phyloP scores from a whole-genome alignment of 1,284 basidiomycete genomes.

The Cutaneotrichosporon dermatis region DNA sequence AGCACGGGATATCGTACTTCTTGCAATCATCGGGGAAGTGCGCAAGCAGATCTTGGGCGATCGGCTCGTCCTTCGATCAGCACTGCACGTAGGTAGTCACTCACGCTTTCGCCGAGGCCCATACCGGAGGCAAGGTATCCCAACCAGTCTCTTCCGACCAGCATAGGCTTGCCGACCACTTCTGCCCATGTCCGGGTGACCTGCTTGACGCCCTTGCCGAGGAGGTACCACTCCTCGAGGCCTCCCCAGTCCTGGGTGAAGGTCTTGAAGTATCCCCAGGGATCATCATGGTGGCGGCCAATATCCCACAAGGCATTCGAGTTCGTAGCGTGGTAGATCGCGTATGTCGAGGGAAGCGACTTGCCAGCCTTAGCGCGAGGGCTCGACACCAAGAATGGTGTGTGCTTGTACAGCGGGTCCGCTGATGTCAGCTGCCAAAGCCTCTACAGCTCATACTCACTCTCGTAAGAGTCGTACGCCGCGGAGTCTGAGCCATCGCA shows the following conservation, averaged over 20 bases:
- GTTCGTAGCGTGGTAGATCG: conserved; percentile 48
- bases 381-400: conserved; percentile 48
- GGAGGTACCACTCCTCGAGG: conserved; percentile 48
- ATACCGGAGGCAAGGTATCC: conserved; percentile 49
- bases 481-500: conserved; percentile 47
- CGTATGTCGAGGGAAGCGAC: conserved; percentile 38
- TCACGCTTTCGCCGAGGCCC: conserved; percentile 47
- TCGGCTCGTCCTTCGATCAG: conserved; percentile 39
- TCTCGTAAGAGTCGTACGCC: conserved; percentile 47
- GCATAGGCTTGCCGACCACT: conserved; percentile 44
- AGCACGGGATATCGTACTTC: conserved; percentile 50
- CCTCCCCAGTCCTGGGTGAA: conserved; percentile 49
- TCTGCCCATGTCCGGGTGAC: conserved; percentile 42
- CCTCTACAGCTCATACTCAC: background rate
- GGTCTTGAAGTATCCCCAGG: conserved; percentile 49
- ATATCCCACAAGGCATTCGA: conserved; percentile 49
- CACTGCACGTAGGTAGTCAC: background rate
- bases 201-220: conserved; percentile 41
- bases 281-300: conserved; percentile 47
- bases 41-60: conserved; percentile 49
- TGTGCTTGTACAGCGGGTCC: conserved; percentile 52
- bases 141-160: conserved; percentile 49
- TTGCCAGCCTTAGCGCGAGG: conserved; percentile 27
- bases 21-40: conserved; percentile 48
- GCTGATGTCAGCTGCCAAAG: background rate